Percentiles rank a stretch among this genome's conserved stretches.
These are phyloP conservation scores for Lecanicillium sp. DNA, from an alignment of 2,329 filamentous ascomycete species.

Conservation along the genomic window DNA sequence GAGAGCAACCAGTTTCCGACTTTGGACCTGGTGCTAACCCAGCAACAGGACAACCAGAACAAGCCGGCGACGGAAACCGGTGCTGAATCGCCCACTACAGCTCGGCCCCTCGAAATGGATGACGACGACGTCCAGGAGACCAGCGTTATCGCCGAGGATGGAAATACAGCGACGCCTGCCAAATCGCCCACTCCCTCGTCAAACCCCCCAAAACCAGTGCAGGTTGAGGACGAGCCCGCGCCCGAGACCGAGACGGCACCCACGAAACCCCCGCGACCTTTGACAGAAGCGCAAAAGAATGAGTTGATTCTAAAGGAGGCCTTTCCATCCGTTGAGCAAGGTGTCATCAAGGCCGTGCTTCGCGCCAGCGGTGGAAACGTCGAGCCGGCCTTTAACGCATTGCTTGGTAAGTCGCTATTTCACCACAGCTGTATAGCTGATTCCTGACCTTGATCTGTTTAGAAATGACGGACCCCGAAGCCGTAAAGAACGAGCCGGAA, in stretches of 20 bases:
- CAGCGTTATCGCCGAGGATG: constrained; percentile 38
- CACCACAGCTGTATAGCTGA: not conserved
- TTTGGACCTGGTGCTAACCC: constrained; percentile 4
- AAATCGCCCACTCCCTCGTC: constrained; percentile 12
- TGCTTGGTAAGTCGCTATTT: constrained; percentile 56
- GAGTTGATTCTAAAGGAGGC: constrained; percentile 87
- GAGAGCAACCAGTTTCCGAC: constrained; percentile 2
- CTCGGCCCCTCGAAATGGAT: constrained; percentile 57
- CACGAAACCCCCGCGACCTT: constrained; percentile 76
- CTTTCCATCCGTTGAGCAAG: constrained; percentile 73
- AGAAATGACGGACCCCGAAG: constrained; percentile 77
- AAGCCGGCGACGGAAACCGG: constrained; percentile 34
- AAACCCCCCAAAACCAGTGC: constrained; percentile 15
- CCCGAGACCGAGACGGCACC: constrained; percentile 45
- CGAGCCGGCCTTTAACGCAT: constrained; percentile 90
- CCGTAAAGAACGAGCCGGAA: constrained; percentile 44
- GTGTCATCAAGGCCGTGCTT: constrained; percentile 82
- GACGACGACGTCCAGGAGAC: constrained; percentile 63
- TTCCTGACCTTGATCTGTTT: constrained; percentile 10
- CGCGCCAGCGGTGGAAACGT: constrained; percentile 79
- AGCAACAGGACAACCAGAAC: constrained; percentile 21
- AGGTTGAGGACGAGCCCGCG: constrained; percentile 14
- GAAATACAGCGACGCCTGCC: constrained; percentile 12
- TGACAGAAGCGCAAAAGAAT: constrained; percentile 76
- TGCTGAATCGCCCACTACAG: constrained; percentile 60